Conservation (phyloP, 495 filamentous ascomycete species). For the Hamigera avellanea region DNA sequence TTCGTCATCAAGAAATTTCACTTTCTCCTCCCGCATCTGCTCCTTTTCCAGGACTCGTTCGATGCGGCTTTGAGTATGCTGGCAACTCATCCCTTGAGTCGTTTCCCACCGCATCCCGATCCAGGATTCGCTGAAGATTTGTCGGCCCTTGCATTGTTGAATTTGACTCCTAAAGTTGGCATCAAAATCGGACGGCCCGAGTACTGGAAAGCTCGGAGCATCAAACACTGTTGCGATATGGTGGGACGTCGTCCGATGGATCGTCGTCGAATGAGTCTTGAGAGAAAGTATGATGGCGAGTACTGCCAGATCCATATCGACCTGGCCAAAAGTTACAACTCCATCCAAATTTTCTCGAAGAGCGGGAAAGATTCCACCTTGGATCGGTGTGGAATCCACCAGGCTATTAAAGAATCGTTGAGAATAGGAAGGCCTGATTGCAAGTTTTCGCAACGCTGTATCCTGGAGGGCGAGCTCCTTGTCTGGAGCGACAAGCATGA, state of each 20-base stretch:
- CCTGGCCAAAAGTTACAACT: conserved; percentile 38
- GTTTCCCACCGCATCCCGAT: conserved; percentile 30
- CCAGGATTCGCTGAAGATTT: conserved; percentile 19
- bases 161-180: conserved; percentile 51
- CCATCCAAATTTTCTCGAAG: conserved; percentile 78
- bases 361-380: conserved; percentile 77
- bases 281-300: conserved; percentile 80
- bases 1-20: conserved; percentile 40
- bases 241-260: conserved; percentile 43
- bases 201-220: conserved; percentile 64
- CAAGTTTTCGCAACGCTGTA: conserved; percentile 48
- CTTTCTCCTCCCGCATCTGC: conserved; percentile 45
- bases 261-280: conserved; percentile 54
- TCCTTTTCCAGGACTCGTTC: conserved; percentile 55
- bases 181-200: conserved; percentile 64
- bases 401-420: conserved; percentile 39
- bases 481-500: conserved; percentile 56
- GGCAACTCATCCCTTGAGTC: conserved; percentile 22
- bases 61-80: conserved; percentile 38
- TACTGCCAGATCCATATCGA: conserved; percentile 84
- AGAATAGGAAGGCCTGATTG: conserved; percentile 44
- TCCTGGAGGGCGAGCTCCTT: conserved; percentile 73
- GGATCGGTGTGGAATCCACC: conserved; percentile 52
- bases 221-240: conserved; percentile 64
- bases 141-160: conserved; percentile 26